A percentile compares a stretch with the other conserved stretches of the same genome.
Conservation (phyloP, 805 yeast genomes). For the Pichia heedii region DNA sequence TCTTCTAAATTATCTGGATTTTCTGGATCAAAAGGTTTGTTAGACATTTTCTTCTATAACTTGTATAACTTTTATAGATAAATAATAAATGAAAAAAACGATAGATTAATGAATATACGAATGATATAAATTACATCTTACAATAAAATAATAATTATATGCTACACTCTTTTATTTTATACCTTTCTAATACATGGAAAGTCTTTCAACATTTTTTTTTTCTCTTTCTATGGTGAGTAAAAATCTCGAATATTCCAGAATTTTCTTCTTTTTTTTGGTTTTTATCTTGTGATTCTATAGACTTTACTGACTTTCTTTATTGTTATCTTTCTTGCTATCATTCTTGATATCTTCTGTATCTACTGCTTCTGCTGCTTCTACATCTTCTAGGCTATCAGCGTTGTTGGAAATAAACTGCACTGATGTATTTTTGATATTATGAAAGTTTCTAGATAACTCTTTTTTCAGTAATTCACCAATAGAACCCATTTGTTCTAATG, state of each 20-base stretch:
- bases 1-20: conserved; percentile 91
- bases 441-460: conserved; percentile 28
- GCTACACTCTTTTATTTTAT: no score
- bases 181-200: no score
- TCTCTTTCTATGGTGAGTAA: neutral
- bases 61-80: no score
- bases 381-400: no score
- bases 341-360: neutral
- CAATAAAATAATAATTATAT: no score
- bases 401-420: conserved; percentile 25
- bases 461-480: conserved; percentile 20
- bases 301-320: neutral
- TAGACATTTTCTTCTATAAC: conserved; percentile 2
- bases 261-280: neutral
- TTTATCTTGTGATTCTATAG: no score
- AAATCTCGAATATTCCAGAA: neutral
- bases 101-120: no score
- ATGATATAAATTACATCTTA: no score
- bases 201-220: neutral
- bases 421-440: conserved; percentile 26
- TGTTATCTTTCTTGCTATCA: conserved; percentile 3
- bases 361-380: neutral
- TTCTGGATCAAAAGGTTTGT: conserved; percentile 47
- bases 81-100: neutral
- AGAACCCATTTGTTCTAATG: conserved; percentile 26